These are phyloP conservation scores for Penicillium sclerotigenum DNA, from an alignment of 2,329 filamentous ascomycete species.

Conservation along the genomic window DNA sequence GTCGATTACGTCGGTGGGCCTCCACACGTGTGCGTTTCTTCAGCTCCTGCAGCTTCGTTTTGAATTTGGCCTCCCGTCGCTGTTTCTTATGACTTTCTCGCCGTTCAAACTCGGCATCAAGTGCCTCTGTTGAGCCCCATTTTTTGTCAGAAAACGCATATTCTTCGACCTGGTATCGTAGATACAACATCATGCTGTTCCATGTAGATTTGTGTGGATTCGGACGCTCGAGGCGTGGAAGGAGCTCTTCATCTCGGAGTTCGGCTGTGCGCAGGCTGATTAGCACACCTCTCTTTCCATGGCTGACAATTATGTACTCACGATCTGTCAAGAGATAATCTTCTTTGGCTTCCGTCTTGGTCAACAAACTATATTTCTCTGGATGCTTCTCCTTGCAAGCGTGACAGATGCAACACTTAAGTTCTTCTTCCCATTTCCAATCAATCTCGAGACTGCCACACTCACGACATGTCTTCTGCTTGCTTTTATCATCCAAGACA, in stretches of 20 bases:
- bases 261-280: constrained; percentile 58
- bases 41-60: constrained; percentile 78
- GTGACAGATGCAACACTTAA: constrained; percentile 71
- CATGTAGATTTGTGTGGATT: constrained; percentile 95
- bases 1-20: constrained; percentile 72
- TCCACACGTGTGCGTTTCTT: constrained; percentile 94
- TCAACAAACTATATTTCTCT: constrained; percentile 91
- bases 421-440: constrained; percentile 88
- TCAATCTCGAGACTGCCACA: constrained; percentile 85
- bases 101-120: constrained; percentile 84
- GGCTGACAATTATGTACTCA: constrained; percentile 46
- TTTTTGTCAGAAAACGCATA: constrained; percentile 80
- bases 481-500: constrained; percentile 61
- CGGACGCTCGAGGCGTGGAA: constrained; percentile 82
- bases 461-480: constrained; percentile 75
- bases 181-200: constrained; percentile 98
- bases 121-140: constrained; percentile 81
- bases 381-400: constrained; percentile 84
- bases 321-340: constrained; percentile 93
- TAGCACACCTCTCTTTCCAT: constrained; percentile 6
- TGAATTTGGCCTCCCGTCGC: constrained; percentile 88
- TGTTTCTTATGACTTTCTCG: constrained; percentile 76
- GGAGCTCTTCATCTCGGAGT: constrained; percentile 78
- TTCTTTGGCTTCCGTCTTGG: constrained; percentile 93
- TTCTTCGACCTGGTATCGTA: constrained; percentile 89